These are phyloP conservation scores for Curvularia sp. DNA, from an alignment of 2,329 filamentous ascomycete species.

Conservation along the genomic window DNA sequence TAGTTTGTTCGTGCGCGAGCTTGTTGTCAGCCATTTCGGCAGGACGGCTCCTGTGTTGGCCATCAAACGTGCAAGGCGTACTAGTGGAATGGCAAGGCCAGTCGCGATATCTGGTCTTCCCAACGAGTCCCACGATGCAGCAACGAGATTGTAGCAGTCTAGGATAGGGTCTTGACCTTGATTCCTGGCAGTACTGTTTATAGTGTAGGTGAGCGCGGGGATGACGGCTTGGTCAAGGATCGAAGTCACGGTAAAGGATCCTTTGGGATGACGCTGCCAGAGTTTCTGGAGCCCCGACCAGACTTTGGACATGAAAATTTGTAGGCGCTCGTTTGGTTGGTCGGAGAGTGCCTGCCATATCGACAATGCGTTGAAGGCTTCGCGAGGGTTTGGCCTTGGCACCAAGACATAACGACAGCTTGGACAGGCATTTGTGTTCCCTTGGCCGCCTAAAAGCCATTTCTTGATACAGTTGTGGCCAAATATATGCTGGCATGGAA, in stretches of 20 bases:
- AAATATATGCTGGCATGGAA: constrained; percentile 45
- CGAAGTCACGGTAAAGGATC: constrained; percentile 30
- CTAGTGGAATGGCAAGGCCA: constrained; percentile 39
- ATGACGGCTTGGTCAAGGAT: constrained; percentile 32
- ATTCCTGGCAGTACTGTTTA: constrained; percentile 1
- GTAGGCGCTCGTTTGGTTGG: constrained; percentile 27
- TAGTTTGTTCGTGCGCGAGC: constrained; percentile 29
- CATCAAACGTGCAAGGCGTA: constrained; percentile 43
- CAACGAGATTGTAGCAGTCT: constrained; percentile 35
- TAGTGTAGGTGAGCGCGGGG: constrained; percentile 29
- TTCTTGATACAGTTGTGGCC: constrained; percentile 39
- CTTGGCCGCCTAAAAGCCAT: constrained; percentile 37
- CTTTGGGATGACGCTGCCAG: constrained; percentile 26
- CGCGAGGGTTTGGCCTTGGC: constrained; percentile 15
- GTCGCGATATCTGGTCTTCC: constrained; percentile 31
- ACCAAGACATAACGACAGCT: constrained; percentile 36
- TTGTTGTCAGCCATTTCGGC: constrained; percentile 35
- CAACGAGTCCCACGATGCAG: constrained; percentile 38
- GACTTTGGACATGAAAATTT: constrained; percentile 28
- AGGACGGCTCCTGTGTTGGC: constrained; percentile 31
- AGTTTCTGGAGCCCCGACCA: constrained; percentile 33
- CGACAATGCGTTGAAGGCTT: constrained; percentile 28
- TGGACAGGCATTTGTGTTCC: constrained; percentile 39
- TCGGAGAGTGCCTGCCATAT: constrained; percentile 41
- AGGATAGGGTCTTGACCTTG: constrained; percentile 21